phyloP scores from a whole-genome alignment of 768 basidiomycete genomes.

The Ramaria rubella region DNA sequence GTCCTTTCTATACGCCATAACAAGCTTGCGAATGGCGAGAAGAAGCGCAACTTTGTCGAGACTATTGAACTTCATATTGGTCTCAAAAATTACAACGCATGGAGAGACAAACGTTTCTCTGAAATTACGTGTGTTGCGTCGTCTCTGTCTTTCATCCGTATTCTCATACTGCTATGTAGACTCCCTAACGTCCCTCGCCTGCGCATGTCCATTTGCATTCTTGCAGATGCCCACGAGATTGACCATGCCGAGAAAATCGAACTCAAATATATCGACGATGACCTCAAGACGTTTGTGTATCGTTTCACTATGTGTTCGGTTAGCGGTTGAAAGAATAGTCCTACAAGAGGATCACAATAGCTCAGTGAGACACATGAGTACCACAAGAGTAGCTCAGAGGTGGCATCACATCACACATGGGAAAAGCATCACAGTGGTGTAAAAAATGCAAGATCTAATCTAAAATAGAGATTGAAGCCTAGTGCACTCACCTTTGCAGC shows the following conservation, averaged over 20 bases:
- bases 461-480: too few relatives aligned
- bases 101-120: slow-evolving; percentile 99
- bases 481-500: too few relatives aligned
- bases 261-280: slow-evolving; percentile 97
- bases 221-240: slow-evolving; percentile 97
- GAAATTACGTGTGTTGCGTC: slow-evolving; percentile 77
- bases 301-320: too few relatives aligned
- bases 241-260: slow-evolving; percentile 98
- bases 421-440: too few relatives aligned
- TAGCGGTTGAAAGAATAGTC: too few relatives aligned
- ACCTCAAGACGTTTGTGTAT: slow-evolving; percentile 95
- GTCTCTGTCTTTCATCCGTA: neutral
- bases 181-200: slow-evolving; percentile 96
- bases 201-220: slow-evolving; percentile 99
- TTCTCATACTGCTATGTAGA: slow-evolving; percentile 37
- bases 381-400: too few relatives aligned
- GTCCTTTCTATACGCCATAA: too few relatives aligned
- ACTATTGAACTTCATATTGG: slow-evolving; percentile 96
- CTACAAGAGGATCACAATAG: too few relatives aligned
- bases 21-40: slow-evolving; percentile 37
- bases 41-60: slow-evolving; percentile 50
- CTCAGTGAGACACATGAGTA: too few relatives aligned
- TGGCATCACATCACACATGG: too few relatives aligned
- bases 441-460: too few relatives aligned
- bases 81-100: slow-evolving; percentile 98